Evolutionary conservation across 2,329 filamentous ascomycete species (phyloP).

Genomic region (Westerdykella sp.): DNA sequence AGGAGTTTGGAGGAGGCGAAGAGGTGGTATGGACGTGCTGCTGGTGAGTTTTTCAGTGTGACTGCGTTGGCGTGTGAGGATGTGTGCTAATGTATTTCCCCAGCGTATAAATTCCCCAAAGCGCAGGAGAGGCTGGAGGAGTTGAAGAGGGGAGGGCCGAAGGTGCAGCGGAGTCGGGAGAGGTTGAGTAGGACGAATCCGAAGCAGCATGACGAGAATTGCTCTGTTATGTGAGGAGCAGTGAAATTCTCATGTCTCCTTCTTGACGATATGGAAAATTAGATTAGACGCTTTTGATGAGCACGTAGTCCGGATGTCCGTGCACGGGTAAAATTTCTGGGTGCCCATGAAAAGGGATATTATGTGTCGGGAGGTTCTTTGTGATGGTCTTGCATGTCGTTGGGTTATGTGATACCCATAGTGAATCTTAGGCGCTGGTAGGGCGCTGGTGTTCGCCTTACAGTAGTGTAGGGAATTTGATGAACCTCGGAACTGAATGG

Average conservation of each 20-base stretch:
- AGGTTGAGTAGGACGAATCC: constrained; percentile 75
- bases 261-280: too few relatives aligned
- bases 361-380: too few relatives aligned
- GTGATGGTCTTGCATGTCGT: too few relatives aligned
- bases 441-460: too few relatives aligned
- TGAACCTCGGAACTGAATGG: too few relatives aligned
- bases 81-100: constrained; percentile 11
- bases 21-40: constrained; percentile 96
- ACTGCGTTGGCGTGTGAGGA: background rate
- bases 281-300: too few relatives aligned
- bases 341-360: too few relatives aligned
- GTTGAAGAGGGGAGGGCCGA: constrained; percentile 72
- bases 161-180: constrained; percentile 66
- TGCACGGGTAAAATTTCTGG: too few relatives aligned
- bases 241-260: background rate
- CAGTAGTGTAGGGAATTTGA: too few relatives aligned
- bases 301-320: too few relatives aligned
- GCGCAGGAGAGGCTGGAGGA: constrained; percentile 90
- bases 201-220: constrained; percentile 84
- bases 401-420: too few relatives aligned
- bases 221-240: constrained; percentile 64
- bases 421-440: too few relatives aligned
- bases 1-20: constrained; percentile 91
- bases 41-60: constrained; percentile 59
- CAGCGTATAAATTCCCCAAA: constrained; percentile 91